Evolutionary conservation across 371 early-diverging fungal genomes (phyloP), one percentile per base, ranked within the genome.

Genomic region (Zychaea mexicana): DNA sequence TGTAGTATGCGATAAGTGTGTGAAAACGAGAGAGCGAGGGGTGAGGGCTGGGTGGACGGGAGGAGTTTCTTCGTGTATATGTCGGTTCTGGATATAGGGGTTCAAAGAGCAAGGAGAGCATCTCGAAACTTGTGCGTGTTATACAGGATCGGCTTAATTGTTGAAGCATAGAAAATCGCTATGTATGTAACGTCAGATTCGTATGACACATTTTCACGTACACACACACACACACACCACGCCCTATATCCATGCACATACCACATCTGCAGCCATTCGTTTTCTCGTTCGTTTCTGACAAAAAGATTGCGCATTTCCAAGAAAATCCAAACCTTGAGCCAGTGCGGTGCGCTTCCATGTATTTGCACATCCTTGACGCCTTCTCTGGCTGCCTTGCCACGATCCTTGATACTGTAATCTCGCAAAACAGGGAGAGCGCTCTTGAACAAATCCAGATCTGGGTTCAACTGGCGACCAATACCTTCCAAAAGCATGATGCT

Each of bases 401-500:
- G 82, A 52, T 88, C 86, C 69, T 82, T 82, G 57, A 76, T 73
- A 56, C 90, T 87, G 24, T 85, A 78, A n/a, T 87, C 81, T 32
- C 93, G 73, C 46, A 94, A 70, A 17, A 93, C 89, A 1, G 96
- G 94, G 38, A 94, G 62, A 0, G 94, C 90, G 13, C 81, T 91
- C 59, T 91, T 89, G 66, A 97, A 85, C 38, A 98, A 77, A 72
- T 98, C 98, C 32, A 96, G 75, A n/a, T 94, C 89, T 1, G 95
- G 95, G 68, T 96, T 91, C 60, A 98, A 71, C 58, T 89, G 88
- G 31, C 96, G 74, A 2, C 98, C 98, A 61, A 98, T 91, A 0
- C 99, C 99, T 76, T 98, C 99, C 12, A 97, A 69, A 47, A 97
- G 77, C 80, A 96, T 84, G 66, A 95, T 90, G 15, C 93, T 88